Conservation (phyloP, 2,329 filamentous ascomycete genomes). For the Talaromyces albobiverticillius region DNA sequence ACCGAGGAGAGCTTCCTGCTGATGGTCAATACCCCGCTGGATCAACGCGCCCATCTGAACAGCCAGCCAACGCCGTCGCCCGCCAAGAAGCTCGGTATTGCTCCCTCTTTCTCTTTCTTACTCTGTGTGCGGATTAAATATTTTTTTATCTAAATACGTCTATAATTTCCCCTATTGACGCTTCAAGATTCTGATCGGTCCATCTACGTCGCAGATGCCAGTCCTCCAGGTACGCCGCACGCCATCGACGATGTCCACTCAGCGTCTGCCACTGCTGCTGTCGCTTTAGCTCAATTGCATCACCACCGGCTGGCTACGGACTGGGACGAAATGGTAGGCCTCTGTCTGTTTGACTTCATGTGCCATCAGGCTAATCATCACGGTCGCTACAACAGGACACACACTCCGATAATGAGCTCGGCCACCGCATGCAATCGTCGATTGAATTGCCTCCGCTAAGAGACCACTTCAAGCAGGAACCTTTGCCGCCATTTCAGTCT, state of each 20-base stretch:
- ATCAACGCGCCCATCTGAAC: constrained; percentile 61
- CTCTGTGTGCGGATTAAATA: constrained; percentile 8
- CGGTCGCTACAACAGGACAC: constrained; percentile 56
- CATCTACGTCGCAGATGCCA: constrained; percentile 66
- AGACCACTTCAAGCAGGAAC: constrained; percentile 67
- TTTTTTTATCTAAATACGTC: too few relatives aligned
- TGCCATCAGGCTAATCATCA: constrained; percentile 3
- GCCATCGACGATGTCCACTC: constrained; percentile 66
- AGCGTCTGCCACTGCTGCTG: constrained; percentile 74
- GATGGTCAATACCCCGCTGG: constrained; percentile 90
- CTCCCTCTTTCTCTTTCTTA: constrained; percentile 28
- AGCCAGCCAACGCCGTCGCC: constrained; percentile 34
- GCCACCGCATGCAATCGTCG: constrained; percentile 60
- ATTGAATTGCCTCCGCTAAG: constrained; percentile 73
- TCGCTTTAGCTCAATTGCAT: constrained; percentile 80
- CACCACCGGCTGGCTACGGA: constrained; percentile 73
- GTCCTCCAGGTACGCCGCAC: constrained; percentile 66
- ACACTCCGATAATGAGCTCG: constrained; percentile 67
- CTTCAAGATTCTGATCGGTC: constrained; percentile 54
- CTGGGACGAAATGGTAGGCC: constrained; percentile 73
- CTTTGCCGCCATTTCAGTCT: constrained; percentile 62
- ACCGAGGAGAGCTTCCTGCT: constrained; percentile 96
- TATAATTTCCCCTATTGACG: background rate
- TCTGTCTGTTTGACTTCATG: constrained; percentile 17
- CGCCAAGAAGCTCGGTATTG: constrained; percentile 29